Evolutionary conservation across 345 rosid genomes (phyloP), one percentile per base, ranked within the genome.

Genomic region (Linum trigynum): DNA sequence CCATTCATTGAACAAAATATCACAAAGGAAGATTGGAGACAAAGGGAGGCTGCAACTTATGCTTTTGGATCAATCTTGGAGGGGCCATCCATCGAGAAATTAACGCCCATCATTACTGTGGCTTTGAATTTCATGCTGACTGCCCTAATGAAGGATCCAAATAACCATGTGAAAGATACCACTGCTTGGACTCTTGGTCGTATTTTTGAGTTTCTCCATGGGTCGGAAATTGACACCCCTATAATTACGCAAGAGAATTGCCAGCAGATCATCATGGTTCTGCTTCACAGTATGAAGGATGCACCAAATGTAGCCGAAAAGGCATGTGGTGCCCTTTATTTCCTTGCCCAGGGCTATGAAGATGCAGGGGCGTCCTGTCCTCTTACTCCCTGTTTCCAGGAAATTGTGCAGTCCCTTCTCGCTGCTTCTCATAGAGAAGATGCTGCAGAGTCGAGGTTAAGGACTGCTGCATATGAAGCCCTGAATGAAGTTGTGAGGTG

Each of bases 141-240:
- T 48, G 88, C 95, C 16, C 50, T 63, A 48, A 86, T 84, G 82
- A 85, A 74, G 72, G 97, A 94, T 74, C 88, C 65, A 68, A 90
- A 85, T 77, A 94, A 81, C 65, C 97, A 90, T 45, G 99, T 94
- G 71, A 86, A 85, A 76, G 96, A 92, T 73, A 85, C 98, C 48
- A 90, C 97, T 41, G 96, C 97, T 8, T 92, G 96, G 98, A 83
- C 99, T 61, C 86, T 94, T 41, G 74, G 95, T 61, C 90, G 97
- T 16, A 79, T 88, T 67, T 94, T 94, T 74, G 96, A 94, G 86
- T 76, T 90, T 67, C 68, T 94, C 81, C 97, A 94, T 73, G 57
- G 83, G 73, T 94, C 90, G 59, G 82, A 88, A 42, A 67, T 57
- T 65, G 95, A 89, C 5, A 82, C 81, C 77, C 81, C 92, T 65